Conservation (phyloP, 345 rosid species). For the Streptanthus diversifolius region DNA sequence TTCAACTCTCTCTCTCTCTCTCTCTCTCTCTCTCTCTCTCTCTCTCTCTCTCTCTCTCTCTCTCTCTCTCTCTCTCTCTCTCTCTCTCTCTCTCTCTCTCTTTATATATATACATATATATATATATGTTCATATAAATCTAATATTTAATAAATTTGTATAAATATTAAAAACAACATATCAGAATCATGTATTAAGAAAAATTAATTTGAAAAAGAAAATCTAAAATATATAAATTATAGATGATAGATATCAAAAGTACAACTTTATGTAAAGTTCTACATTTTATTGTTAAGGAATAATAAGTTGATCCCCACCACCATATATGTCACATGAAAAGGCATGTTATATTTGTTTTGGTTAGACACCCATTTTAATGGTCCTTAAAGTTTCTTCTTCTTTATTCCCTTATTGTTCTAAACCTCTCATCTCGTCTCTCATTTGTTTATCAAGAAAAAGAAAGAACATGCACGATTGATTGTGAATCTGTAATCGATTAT, state of each 20-base stretch:
- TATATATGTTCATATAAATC: neutral
- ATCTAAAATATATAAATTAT: neutral
- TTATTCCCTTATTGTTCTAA: constrained; percentile 13
- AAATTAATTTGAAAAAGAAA: neutral
- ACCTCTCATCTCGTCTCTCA: neutral
- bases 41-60: too few relatives aligned
- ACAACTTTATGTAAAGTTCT: constrained; percentile 11
- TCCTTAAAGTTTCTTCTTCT: constrained; percentile 15
- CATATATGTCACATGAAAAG: constrained; percentile 23
- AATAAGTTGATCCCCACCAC: constrained; percentile 24
- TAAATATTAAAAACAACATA: neutral
- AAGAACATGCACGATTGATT: neutral
- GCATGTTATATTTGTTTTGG: constrained; percentile 27
- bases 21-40: too few relatives aligned
- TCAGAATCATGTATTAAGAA: too few relatives aligned
- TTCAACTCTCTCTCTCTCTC: neutral
- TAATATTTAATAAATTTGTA: neutral
- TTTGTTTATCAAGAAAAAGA: neutral
- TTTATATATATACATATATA: too few relatives aligned
- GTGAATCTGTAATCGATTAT: neutral
- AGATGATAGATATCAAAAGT: neutral
- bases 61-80: too few relatives aligned
- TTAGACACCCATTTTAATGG: constrained; percentile 23
- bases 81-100: too few relatives aligned
- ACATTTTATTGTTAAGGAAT: neutral